Conservation (phyloP, 352 stramenopile species). For the Lagenidium sp. region DNA sequence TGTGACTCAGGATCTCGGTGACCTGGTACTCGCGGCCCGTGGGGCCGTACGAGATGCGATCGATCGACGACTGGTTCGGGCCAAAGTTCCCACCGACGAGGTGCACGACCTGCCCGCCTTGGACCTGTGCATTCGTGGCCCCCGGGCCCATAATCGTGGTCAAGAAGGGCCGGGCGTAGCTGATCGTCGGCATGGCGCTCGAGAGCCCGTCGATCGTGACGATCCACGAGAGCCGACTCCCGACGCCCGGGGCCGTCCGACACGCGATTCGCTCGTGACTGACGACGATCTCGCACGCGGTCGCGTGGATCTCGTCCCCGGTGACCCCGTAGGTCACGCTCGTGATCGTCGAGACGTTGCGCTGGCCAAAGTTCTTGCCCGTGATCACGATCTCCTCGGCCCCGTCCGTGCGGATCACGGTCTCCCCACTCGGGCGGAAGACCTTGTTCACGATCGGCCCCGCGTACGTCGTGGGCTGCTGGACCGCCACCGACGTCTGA, state of each 20-base stretch:
- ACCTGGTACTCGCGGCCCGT: constrained; percentile 45
- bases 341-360: constrained; percentile 19
- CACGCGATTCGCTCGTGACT: constrained; percentile 43
- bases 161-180: constrained; percentile 44
- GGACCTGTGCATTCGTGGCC: constrained; percentile 15
- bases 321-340: constrained; percentile 42
- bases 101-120: constrained; percentile 29
- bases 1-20: constrained; percentile 26
- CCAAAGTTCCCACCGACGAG: constrained; percentile 55
- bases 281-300: constrained; percentile 30
- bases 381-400: constrained; percentile 39
- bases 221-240: constrained; percentile 40
- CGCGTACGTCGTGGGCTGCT: constrained; percentile 38
- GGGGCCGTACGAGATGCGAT: constrained; percentile 46
- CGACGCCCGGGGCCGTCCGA: constrained; percentile 33
- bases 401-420: constrained; percentile 35
- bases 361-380: constrained; percentile 47
- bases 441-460: constrained; percentile 47
- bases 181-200: constrained; percentile 44
- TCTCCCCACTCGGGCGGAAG: constrained; percentile 31
- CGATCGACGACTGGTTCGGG: constrained; percentile 22
- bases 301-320: constrained; percentile 31
- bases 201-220: constrained; percentile 40
- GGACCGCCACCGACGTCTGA: constrained; percentile 13
- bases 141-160: constrained; percentile 24